phyloP scores from a whole-genome alignment of 2,329 filamentous ascomycete genomes.

The Arthrinium phaeospermum region DNA sequence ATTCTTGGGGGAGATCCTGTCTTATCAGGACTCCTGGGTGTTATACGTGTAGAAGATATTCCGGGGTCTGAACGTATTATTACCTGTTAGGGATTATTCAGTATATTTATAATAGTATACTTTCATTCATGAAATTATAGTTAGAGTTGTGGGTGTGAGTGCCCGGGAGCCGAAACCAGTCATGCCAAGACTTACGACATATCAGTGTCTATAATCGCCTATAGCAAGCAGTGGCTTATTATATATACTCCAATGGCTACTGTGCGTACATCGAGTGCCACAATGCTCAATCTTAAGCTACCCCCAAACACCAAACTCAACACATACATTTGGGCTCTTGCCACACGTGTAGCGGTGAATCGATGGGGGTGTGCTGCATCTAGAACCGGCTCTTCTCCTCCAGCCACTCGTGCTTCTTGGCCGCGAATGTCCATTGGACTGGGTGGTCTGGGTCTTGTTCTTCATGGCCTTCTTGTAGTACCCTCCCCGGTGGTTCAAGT shows the following conservation, averaged over 20 bases:
- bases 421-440: not conserved
- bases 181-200: not conserved
- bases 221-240: not conserved
- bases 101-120: too few species aligned
- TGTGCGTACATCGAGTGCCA: not conserved
- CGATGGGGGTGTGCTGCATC: not conserved
- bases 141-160: not conserved
- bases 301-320: not conserved
- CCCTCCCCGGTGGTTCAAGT: not conserved
- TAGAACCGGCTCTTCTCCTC: not conserved
- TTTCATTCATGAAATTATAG: not conserved
- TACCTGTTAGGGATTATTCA: not conserved
- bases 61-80: not conserved
- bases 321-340: not conserved
- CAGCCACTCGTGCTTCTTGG: not conserved
- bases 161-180: not conserved
- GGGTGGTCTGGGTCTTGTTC: not conserved
- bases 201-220: not conserved
- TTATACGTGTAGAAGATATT: not conserved
- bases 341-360: not conserved
- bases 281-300: not conserved
- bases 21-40: not conserved
- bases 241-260: not conserved
- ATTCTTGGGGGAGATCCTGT: not conserved
- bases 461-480: too few species aligned